Base-by-base conservation (phyloP, 2,329 filamentous ascomycete genomes). In the Setomelanomma holmii region DNA sequence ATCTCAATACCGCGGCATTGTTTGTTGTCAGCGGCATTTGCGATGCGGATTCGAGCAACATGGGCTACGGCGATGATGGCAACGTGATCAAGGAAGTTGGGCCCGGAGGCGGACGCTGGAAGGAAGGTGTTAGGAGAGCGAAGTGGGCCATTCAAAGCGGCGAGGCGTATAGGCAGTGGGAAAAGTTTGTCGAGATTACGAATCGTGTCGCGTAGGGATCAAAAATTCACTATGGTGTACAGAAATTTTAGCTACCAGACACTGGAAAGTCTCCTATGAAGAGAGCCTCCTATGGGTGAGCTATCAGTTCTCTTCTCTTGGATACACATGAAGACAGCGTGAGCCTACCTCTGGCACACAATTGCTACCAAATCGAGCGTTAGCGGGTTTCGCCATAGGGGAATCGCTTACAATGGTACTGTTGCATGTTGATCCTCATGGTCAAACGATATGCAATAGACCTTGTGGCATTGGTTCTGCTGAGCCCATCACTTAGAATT, bases 1-100 rank as follows among this genome's bases (percentile, higher is more conserved):
- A 98, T 45, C 89, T 98, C 76, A 99, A 99, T 70, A 90, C 93
- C 1, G 93, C 93, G 0, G 91, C 92, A 1, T 78, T 99, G 45
- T 84, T 99, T 46, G 93, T 96, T 0, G 84, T 89, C 3, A 89
- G 91, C 2, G 95, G 95, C 3, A 81, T 96, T 27, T 96, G 92
- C 70, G 93, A 98, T 60, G 86, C 89, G 0, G 89, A 96, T 51
- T 83, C 81, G 23, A 96, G 90, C 70, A 78, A 85, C 68, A 91
- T 96, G 89, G 91, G 90, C 0, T 78, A 82, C 40, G 90, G 88
- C 1, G 91, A 96, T 65, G 89, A 93, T 66, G 90, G 91, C 0
- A 82, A 87, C 36, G 91, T 96, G 40, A 84, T 96, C 56, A 85
- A 79, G 14, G 93, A 98, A 72, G 82, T 89, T 41, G 93, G 95